Percentiles rank a stretch among this genome's conserved stretches.
phyloP scores from a whole-genome alignment of 139 green algal genomes.

The Volvox africanus region DNA sequence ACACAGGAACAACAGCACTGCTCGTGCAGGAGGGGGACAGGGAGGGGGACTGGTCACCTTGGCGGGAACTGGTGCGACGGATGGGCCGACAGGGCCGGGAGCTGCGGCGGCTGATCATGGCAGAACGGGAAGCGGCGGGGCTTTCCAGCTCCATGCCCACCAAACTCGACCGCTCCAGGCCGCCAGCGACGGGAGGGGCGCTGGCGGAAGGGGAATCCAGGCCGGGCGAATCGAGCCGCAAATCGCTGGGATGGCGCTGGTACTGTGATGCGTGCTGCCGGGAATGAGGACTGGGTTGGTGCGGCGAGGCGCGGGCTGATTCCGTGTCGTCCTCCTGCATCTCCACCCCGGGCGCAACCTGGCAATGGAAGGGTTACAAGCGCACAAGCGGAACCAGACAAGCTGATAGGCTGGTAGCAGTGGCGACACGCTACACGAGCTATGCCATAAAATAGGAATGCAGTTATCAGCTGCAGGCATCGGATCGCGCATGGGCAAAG shows the following conservation, averaged over 20 bases:
- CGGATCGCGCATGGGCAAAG: too few species aligned
- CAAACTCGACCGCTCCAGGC: conserved; percentile 12
- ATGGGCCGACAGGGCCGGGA: background rate
- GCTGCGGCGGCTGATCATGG: background rate
- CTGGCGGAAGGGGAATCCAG: background rate
- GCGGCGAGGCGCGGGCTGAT: background rate
- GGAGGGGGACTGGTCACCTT: background rate
- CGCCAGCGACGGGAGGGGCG: background rate
- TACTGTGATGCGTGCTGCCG: background rate
- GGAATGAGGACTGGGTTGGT: background rate
- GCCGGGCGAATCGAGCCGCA: background rate
- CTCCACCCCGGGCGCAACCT: background rate
- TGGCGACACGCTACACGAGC: too few species aligned
- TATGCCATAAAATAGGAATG: too few species aligned
- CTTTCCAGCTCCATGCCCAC: background rate
- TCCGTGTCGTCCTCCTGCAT: background rate
- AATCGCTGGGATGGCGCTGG: background rate
- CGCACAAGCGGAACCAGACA: too few species aligned
- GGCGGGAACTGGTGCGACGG: background rate
- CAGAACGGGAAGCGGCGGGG: background rate
- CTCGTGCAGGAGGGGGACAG: background rate
- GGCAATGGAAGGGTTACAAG: background rate
- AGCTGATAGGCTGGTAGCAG: too few species aligned
- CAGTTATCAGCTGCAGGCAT: too few species aligned
- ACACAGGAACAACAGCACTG: background rate